Evolutionary conservation across 2,329 filamentous ascomycete species (phyloP), one percentile per base, ranked within the genome.

Genomic region (Botrytis deweyae): DNA sequence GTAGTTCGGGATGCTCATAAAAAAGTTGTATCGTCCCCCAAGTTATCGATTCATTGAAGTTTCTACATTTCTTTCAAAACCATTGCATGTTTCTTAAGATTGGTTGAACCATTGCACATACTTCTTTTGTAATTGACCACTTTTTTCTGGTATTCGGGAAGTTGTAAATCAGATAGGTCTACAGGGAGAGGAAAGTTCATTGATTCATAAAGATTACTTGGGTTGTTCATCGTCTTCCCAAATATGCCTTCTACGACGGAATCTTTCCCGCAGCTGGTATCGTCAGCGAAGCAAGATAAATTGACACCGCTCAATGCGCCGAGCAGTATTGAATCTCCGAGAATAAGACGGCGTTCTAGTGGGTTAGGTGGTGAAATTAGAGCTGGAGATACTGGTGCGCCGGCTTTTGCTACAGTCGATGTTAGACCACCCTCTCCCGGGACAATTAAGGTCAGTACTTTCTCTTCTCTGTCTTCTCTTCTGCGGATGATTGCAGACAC

Each of bases 351-450:
- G 77, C 85, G 84, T 76, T 84, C 83, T 25, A 86, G 84, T 78
- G 85, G 82, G 55, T 81, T 88, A 25, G 86, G 86, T 46, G 85
- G 82, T 58, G 87, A 88, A 75, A 84, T 87, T 40, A 83, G 84
- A 76, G 81, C 78, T 42, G 86, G 87, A 74, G 87, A 88, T 78
- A 88, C 84, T 58, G 84, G 84, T 76, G 86, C 82, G 42, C 84
- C 84, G 49, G 83, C 86, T 29, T 81, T 88, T 70, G 86, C 86
- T 74, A 88, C 87, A 44, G 78, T 82, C 33, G 79, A 81, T 72
- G 73, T 78, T 61, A 78, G 78, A 73, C 76, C 77, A 72, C 78
- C 72, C 55, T 79, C 79, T 40, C 73, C 78, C 14, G 74, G 72
- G n/a, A 75, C 76, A 40, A 69, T 81, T 76, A 78, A 77, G 74